Evolutionary conservation across 164 flowering plant species (phyloP), one percentile per base, ranked within the genome.

Genomic region (Stephania japonica): DNA sequence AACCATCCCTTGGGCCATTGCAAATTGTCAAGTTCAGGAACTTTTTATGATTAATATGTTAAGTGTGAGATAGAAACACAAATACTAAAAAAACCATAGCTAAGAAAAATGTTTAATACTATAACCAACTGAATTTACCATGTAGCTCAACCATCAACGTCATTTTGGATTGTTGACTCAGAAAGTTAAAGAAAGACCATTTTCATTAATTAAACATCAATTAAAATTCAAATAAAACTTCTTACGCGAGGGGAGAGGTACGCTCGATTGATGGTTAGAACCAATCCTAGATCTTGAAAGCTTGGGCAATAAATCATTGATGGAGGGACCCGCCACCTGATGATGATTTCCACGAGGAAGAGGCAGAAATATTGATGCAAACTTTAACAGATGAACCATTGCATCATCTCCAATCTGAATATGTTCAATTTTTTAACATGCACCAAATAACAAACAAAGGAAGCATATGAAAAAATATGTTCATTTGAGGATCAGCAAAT

Each of bases 261-360:
- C 67, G 44, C 78, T 50, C 18, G 70, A 24, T 7, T 56, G 72
- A 73, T 8, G 3, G 27, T 70, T 62, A n/a, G 75, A 49, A n/a
- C 70, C 74, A 44, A 73, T 63, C 47, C 19, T n/a, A 59, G 23
- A 69, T 75, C 79, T 76, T 18, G 76, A 70, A 73, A 70, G 38
- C 66, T 70, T 81, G 21, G 50, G 42, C 81, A 76, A 73, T 62
- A 81, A 73, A 21, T 70, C 72, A 73, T 65, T 81, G 63, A 89
- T 80, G 43, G 89, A 88, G 78, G 75, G 75, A 47, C 98, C 98
- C 4, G 92, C 72, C 66, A 90, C 90, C 78, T 91, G 98, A 72
- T 80, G 84, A 78, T 84, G 80, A 43, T 79, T 81, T 68, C 68
- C 78, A 14, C 41, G 81, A 61, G 81, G 66, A 70, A 82, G 79